Percentiles rank a stretch among this genome's conserved stretches.
These are phyloP conservation scores for Orbilia oligospora DNA, from an alignment of 2,329 filamentous ascomycete genomes.

Conservation along the genomic window DNA sequence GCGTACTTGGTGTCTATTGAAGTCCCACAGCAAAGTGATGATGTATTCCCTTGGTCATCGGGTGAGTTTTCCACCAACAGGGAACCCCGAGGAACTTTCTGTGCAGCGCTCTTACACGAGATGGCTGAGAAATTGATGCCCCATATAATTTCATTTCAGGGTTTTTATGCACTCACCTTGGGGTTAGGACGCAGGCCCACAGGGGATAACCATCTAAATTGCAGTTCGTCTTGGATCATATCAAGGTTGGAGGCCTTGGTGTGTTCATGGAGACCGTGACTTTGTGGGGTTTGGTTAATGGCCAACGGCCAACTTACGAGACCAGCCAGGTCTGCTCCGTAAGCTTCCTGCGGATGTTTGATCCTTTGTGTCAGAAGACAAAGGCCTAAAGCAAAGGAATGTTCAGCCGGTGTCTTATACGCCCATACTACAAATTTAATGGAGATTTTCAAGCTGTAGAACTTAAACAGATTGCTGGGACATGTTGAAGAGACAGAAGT, in stretches of 20 bases:
- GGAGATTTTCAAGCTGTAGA: constrained; percentile 40
- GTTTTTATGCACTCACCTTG: constrained; percentile 60
- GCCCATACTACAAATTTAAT: constrained; percentile 30
- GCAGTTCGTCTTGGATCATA: constrained; percentile 50
- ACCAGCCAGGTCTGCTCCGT: no score
- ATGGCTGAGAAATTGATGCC: constrained; percentile 52
- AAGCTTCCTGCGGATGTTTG: neutral
- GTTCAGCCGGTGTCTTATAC: constrained; percentile 15
- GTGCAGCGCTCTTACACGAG: constrained; percentile 53
- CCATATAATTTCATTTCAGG: constrained; percentile 60
- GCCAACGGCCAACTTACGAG: no score
- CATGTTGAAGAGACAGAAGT: constrained; percentile 51
- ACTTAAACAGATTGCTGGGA: constrained; percentile 59
- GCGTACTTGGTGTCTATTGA: constrained; percentile 50
- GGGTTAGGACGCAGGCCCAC: constrained; percentile 52
- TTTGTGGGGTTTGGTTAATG: constrained; percentile 26
- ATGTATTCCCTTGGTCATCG: constrained; percentile 48
- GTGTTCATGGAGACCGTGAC: constrained; percentile 36
- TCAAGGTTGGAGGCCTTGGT: constrained; percentile 46
- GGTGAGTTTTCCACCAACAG: constrained; percentile 52
- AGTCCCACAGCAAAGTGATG: constrained; percentile 52
- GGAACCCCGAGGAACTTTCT: constrained; percentile 48
- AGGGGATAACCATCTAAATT: constrained; percentile 59
- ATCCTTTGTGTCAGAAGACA: neutral
- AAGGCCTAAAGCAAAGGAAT: neutral